A percentile compares a stretch with the other conserved stretches of the same genome.
These are phyloP conservation scores for Lanmaoa rubissima DNA, from an alignment of 768 basidiomycete species.

Conservation along the genomic window DNA sequence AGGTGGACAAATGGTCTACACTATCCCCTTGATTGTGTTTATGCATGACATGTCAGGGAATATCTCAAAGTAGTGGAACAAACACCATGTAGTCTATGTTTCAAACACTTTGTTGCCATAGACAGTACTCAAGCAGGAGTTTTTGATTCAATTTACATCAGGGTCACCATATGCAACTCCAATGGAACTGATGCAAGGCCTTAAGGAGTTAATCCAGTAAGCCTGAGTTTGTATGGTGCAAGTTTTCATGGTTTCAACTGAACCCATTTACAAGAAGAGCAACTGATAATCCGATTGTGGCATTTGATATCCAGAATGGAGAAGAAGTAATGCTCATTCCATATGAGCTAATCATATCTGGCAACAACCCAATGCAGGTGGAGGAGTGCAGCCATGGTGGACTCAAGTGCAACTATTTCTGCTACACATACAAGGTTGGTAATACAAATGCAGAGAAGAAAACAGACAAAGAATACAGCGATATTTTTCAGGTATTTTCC, in stretches of 20 bases:
- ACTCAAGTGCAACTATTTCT: slow-evolving; percentile 32
- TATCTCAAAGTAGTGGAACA: slow-evolving; percentile 38
- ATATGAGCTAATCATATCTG: slow-evolving; percentile 21
- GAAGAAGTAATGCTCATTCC: slow-evolving; percentile 24
- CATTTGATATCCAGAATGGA: slow-evolving; percentile 23
- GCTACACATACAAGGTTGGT: slow-evolving; percentile 33
- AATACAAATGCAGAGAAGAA: slow-evolving; percentile 24
- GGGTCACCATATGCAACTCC: slow-evolving; percentile 35
- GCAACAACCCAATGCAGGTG: slow-evolving; percentile 39
- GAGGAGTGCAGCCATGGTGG: slow-evolving; percentile 37
- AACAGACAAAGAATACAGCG: slow-evolving; percentile 25
- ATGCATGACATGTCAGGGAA: slow-evolving; percentile 38
- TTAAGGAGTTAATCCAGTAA: slow-evolving; percentile 30
- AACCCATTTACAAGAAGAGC: slow-evolving; percentile 3
- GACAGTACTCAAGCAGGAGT: slow-evolving; percentile 32
- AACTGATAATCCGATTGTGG: slow-evolving; percentile 5
- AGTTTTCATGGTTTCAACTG: not conserved
- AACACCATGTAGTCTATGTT: slow-evolving; percentile 34
- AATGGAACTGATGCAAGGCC: slow-evolving; percentile 33
- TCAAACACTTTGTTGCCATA: slow-evolving; percentile 31
- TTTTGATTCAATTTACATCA: slow-evolving; percentile 27
- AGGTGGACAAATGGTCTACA: slow-evolving; percentile 17
- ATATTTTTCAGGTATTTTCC: slow-evolving; percentile 16
- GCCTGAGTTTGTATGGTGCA: no score
- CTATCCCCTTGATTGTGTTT: slow-evolving; percentile 28